A percentile compares a stretch with the other conserved stretches of the same genome.
These are phyloP conservation scores for Lojkania enalia DNA, from an alignment of 2,329 filamentous ascomycete genomes.

Conservation along the genomic window DNA sequence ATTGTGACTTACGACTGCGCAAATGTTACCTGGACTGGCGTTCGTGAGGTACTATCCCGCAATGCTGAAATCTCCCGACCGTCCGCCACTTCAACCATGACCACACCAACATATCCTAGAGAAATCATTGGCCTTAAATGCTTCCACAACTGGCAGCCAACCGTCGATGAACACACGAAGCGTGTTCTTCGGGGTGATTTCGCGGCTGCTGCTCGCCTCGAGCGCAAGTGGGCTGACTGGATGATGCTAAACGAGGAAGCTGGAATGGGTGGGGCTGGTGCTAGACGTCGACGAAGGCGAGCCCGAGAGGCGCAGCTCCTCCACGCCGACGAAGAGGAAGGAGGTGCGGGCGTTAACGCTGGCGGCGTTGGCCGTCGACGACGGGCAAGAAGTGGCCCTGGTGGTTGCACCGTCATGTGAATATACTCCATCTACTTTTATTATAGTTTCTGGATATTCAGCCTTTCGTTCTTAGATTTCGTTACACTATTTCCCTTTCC, in stretches of 20 bases:
- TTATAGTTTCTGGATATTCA: no score
- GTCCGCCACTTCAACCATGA: slow-evolving; percentile 28
- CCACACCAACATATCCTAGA: slow-evolving; percentile 63
- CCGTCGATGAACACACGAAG: slow-evolving; percentile 90
- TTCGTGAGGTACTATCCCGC: slow-evolving; percentile 81
- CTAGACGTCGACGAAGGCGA: slow-evolving; percentile 71
- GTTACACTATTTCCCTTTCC: no score
- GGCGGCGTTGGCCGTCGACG: slow-evolving; percentile 49
- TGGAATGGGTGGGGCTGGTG: slow-evolving; percentile 64
- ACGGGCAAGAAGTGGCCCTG: slow-evolving; percentile 52
- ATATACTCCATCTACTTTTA: no score
- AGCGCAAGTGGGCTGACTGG: slow-evolving; percentile 89
- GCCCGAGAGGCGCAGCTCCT: slow-evolving; percentile 80
- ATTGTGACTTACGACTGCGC: slow-evolving; percentile 90
- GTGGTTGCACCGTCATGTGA: slow-evolving; percentile 55
- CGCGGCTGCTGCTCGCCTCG: slow-evolving; percentile 72
- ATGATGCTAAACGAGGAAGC: slow-evolving; percentile 92
- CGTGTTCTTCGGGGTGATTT: slow-evolving; percentile 79
- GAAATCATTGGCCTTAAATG: slow-evolving; percentile 88
- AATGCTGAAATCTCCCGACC: slow-evolving; percentile 74
- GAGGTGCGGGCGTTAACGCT: slow-evolving; percentile 46
- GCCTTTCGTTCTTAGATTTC: no score
- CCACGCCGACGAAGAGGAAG: slow-evolving; percentile 80
- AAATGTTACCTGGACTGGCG: slow-evolving; percentile 89
- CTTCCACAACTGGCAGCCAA: slow-evolving; percentile 94